Percentiles rank a stretch among this genome's conserved stretches.
Conservation (phyloP, 108 stramenopile species). For the Cyclotella cryptica region DNA sequence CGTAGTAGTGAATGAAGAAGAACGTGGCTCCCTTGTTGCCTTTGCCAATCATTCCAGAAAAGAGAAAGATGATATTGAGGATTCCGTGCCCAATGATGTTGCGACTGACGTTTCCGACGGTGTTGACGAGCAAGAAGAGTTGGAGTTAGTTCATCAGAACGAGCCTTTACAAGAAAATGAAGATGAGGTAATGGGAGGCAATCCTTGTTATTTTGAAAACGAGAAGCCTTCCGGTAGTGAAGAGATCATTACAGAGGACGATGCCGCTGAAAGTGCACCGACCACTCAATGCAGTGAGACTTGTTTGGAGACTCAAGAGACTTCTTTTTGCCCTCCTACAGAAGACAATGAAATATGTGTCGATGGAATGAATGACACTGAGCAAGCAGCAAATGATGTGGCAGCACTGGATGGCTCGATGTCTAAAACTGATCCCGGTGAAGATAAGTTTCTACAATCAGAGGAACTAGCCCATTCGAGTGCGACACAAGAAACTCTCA, state of each 20-base stretch:
- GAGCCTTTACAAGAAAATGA: background rate
- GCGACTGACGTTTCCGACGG: background rate
- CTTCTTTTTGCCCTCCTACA: too few species aligned
- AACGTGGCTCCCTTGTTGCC: background rate
- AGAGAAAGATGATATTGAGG: constrained; percentile 52
- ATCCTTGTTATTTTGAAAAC: background rate
- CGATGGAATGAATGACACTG: too few species aligned
- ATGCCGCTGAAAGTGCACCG: too few species aligned
- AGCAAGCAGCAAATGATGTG: background rate
- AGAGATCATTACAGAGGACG: too few species aligned
- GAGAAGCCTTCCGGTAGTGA: too few species aligned
- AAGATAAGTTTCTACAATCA: background rate
- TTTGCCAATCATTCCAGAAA: constrained; percentile 18
- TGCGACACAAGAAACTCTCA: constrained; percentile 42
- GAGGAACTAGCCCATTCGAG: background rate
- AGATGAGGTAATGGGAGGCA: background rate
- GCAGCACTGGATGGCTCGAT: background rate
- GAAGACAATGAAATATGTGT: too few species aligned
- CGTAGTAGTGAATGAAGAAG: background rate
- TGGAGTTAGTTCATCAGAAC: background rate
- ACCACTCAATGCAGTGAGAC: too few species aligned
- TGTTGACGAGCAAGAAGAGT: constrained; percentile 1
- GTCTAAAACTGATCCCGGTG: background rate
- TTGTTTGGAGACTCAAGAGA: too few species aligned
- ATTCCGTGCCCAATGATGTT: constrained; percentile 17